Evolutionary conservation across 305 asterid species (phyloP).

Genomic region (Lippia alba): DNA sequence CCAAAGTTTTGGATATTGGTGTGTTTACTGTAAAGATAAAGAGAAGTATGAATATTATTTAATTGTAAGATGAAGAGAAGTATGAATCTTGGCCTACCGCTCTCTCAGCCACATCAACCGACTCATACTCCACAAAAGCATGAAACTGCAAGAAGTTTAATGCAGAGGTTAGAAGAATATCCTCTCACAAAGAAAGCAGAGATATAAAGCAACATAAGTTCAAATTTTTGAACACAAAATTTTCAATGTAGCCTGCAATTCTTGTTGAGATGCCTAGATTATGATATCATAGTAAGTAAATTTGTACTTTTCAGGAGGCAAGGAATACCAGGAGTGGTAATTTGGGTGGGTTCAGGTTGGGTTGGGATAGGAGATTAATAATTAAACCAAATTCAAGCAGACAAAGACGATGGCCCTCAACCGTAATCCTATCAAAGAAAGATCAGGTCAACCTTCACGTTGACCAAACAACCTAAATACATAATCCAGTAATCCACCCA

Average conservation of each 20-base stretch:
- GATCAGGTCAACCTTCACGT: no score
- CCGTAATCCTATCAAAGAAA: no score
- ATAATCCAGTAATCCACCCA: no score
- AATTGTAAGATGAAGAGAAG: not conserved
- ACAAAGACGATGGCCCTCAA: no score
- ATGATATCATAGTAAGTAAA: not conserved
- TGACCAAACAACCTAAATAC: no score
- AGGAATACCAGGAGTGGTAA: not conserved
- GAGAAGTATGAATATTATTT: not conserved
- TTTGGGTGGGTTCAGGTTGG: no score
- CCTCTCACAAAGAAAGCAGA: slow-evolving; percentile 16
- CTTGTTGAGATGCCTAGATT: slow-evolving; percentile 1
- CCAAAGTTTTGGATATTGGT: not conserved
- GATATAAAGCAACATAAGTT: slow-evolving; percentile 2
- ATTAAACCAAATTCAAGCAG: no score
- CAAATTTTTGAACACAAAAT: slow-evolving; percentile 4
- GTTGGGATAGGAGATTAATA: no score
- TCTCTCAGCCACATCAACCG: slow-evolving; percentile 80
- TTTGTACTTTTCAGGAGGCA: slow-evolving; percentile 8
- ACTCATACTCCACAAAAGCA: slow-evolving; percentile 90
- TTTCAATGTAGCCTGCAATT: slow-evolving; percentile 19
- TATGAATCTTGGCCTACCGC: slow-evolving; percentile 55
- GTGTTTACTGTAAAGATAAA: slow-evolving; percentile 18
- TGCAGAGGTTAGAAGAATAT: slow-evolving; percentile 25
- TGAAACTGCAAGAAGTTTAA: slow-evolving; percentile 64